phyloP scores from a whole-genome alignment of 176 grass and related monocot genomes.

The Alopecurus myosuroides region DNA sequence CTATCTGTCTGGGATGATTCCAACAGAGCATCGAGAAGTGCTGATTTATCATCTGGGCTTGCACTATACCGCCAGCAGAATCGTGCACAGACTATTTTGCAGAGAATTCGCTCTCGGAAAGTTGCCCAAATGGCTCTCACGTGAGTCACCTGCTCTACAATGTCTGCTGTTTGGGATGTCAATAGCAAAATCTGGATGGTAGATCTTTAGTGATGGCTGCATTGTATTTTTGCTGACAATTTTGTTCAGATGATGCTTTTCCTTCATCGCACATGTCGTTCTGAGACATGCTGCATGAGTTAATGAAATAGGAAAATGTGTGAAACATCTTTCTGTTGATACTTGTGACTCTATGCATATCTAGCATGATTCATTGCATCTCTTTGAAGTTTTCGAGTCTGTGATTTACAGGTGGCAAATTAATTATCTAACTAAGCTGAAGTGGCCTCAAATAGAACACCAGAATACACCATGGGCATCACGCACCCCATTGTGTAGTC shows the following conservation, averaged over 20 bases:
- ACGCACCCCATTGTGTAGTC: slow-evolving; percentile 58
- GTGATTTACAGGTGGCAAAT: slow-evolving; percentile 94
- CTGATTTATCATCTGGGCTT: slow-evolving; percentile 67
- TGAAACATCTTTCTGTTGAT: not conserved
- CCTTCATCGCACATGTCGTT: slow-evolving; percentile 34
- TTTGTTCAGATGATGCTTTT: slow-evolving; percentile 37
- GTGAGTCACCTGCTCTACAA: slow-evolving; percentile 82
- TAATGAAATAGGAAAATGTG: slow-evolving; percentile 32
- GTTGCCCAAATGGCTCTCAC: slow-evolving; percentile 86
- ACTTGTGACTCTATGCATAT: slow-evolving; percentile 20
- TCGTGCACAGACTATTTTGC: slow-evolving; percentile 79
- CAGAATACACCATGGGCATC: slow-evolving; percentile 83
- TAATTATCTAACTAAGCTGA: slow-evolving; percentile 86
- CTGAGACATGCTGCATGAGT: slow-evolving; percentile 22
- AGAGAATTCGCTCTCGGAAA: slow-evolving; percentile 83
- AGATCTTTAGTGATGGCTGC: slow-evolving; percentile 28
- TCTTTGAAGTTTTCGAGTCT: slow-evolving; percentile 50
- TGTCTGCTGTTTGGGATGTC: slow-evolving; percentile 41
- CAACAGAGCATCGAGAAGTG: slow-evolving; percentile 38
- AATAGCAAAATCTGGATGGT: slow-evolving; percentile 31
- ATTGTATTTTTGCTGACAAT: slow-evolving; percentile 41
- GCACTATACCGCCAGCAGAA: slow-evolving; percentile 74
- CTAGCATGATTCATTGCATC: slow-evolving; percentile 25
- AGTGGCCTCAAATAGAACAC: slow-evolving; percentile 75
- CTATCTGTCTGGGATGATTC: slow-evolving; percentile 31